phyloP scores from a whole-genome alignment of 805 yeast species.

The Myxozyma nipponensis region DNA sequence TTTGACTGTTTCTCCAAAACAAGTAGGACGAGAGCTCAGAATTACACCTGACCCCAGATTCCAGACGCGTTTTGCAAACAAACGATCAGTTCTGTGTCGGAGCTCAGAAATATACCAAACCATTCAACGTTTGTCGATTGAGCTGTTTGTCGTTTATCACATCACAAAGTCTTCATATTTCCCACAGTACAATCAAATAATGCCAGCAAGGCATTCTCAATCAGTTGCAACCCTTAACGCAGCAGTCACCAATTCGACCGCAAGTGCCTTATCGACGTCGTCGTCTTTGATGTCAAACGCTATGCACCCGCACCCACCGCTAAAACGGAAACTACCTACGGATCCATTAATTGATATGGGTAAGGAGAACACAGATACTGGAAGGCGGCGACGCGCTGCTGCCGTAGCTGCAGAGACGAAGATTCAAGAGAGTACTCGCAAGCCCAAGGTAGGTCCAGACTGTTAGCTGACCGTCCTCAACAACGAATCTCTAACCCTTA shows the following conservation, averaged over 20 bases:
- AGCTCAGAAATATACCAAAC: no score
- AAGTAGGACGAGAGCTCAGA: no score
- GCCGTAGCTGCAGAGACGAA: constrained; percentile 26
- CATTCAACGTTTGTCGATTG: no score
- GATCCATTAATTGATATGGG: background rate
- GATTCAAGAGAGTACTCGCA: constrained; percentile 22
- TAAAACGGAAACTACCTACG: constrained; percentile 1
- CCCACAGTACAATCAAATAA: background rate
- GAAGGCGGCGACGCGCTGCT: constrained; percentile 21
- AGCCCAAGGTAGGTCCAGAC: constrained; percentile 3
- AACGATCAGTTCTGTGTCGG: no score
- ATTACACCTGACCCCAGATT: no score
- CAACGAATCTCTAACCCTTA: background rate
- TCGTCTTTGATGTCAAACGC: background rate
- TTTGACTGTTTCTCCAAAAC: no score
- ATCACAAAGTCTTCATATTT: no score
- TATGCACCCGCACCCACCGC: constrained; percentile 1
- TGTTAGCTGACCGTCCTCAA: background rate
- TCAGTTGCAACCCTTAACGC: background rate
- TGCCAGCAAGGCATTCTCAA: constrained; percentile 7
- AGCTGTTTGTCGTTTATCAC: no score
- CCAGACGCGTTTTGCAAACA: no score
- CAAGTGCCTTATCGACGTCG: background rate
- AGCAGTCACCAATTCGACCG: background rate
- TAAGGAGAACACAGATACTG: constrained; percentile 2